Percentiles rank a stretch among this genome's conserved stretches.
These are phyloP conservation scores for Dissoconium aciculare DNA, from an alignment of 2,329 filamentous ascomycete species.

Conservation along the genomic window DNA sequence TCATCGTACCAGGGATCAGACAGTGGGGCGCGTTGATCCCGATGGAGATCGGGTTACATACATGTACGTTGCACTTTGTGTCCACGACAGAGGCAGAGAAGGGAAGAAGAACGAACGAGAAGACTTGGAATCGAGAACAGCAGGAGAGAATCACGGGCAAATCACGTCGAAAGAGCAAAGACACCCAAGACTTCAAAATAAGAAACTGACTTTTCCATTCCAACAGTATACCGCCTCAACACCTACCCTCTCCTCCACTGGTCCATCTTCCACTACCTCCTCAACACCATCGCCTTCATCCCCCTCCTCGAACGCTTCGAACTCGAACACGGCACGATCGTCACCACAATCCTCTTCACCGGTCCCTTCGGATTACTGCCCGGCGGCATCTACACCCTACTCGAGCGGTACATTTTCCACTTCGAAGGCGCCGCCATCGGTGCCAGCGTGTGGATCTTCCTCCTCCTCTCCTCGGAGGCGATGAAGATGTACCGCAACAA, in stretches of 20 bases:
- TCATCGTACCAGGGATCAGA: slow-evolving; percentile 57
- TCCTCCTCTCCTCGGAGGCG: slow-evolving; percentile 70
- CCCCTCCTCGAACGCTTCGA: slow-evolving; percentile 93
- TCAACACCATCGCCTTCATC: slow-evolving; percentile 66
- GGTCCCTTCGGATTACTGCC: slow-evolving; percentile 54
- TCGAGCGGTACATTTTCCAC: slow-evolving; percentile 59
- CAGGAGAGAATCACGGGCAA: too few species aligned
- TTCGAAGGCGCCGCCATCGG: slow-evolving; percentile 64
- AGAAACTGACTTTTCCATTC: too few species aligned
- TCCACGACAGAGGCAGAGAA: too few species aligned
- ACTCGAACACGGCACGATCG: slow-evolving; percentile 77
- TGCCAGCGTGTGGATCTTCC: slow-evolving; percentile 84
- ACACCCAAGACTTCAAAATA: background rate
- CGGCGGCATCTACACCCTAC: slow-evolving; percentile 61
- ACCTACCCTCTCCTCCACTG: slow-evolving; percentile 80
- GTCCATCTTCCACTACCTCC: slow-evolving; percentile 61
- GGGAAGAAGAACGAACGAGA: too few species aligned
- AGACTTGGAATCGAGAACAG: too few species aligned
- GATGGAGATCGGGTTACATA: slow-evolving; percentile 53
- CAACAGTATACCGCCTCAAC: slow-evolving; percentile 74
- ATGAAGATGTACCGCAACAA: slow-evolving; percentile 73
- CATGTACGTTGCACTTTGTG: slow-evolving; percentile 50
- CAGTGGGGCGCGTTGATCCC: slow-evolving; percentile 71
- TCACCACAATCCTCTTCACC: slow-evolving; percentile 73
- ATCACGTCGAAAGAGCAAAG: too few species aligned